A percentile compares a stretch with the other conserved stretches of the same genome.
Conservation (phyloP, 2,329 filamentous ascomycete genomes). For the Neonectria sp. region DNA sequence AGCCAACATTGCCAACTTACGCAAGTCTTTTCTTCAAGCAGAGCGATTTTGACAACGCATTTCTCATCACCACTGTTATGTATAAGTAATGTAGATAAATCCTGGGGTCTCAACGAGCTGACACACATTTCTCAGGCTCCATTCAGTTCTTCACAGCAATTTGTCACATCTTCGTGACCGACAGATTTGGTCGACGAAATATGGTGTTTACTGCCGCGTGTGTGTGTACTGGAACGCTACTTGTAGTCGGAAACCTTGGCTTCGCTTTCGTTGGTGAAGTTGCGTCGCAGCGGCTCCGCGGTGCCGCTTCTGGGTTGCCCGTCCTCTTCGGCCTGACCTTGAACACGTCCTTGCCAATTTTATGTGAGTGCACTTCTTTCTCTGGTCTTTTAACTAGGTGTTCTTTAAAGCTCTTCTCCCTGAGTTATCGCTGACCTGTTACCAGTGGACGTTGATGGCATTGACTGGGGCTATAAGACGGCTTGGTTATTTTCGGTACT, state of each 20-base stretch:
- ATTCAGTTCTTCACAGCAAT: not conserved
- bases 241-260: not conserved
- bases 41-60: not conserved
- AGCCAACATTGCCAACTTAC: not conserved
- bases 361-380: not conserved
- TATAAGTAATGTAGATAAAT: not conserved
- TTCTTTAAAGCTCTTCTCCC: too few relatives aligned
- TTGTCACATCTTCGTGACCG: not conserved
- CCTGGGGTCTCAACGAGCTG: not conserved
- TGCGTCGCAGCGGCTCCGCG: not conserved
- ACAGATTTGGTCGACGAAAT: not conserved
- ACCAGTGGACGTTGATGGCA: not conserved
- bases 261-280: not conserved
- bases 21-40: not conserved
- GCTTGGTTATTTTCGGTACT: not conserved
- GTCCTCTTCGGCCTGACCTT: not conserved
- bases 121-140: not conserved
- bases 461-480: not conserved
- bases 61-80: not conserved
- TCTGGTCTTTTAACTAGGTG: too few relatives aligned
- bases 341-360: not conserved
- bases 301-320: not conserved
- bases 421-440: not conserved
- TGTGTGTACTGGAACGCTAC: not conserved
- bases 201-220: not conserved